Evolutionary conservation across 306 rosid species (phyloP).

Genomic region (Oxytropis ochrocephala): DNA sequence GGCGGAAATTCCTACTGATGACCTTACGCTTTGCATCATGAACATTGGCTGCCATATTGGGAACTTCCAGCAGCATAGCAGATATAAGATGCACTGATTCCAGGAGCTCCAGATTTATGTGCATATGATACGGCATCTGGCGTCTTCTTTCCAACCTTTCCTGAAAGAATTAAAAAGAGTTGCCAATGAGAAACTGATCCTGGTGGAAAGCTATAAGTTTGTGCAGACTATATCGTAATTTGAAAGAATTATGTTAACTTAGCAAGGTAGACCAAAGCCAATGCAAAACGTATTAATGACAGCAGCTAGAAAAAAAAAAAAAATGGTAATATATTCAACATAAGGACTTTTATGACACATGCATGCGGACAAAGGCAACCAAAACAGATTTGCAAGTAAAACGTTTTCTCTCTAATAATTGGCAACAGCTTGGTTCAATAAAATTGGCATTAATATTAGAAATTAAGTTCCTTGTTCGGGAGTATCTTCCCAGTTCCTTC

Average conservation of each 20-base stretch:
- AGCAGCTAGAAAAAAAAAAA: background rate
- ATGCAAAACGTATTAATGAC: background rate
- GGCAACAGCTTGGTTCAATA: background rate
- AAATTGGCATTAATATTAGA: background rate
- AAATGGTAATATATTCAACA: background rate
- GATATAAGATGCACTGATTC: conserved; percentile 88
- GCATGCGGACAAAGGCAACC: background rate
- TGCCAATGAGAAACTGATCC: background rate
- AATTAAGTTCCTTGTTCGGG: background rate
- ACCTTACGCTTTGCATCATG: conserved; percentile 73
- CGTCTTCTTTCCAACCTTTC: conserved; percentile 97
- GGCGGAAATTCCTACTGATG: conserved; percentile 75
- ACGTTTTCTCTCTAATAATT: too few species aligned
- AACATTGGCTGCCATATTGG: conserved; percentile 79
- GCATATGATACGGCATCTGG: conserved; percentile 99
- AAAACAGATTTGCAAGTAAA: background rate
- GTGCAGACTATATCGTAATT: background rate
- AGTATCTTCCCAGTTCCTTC: background rate
- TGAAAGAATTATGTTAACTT: background rate
- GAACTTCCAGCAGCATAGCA: conserved; percentile 97
- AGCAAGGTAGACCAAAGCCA: background rate
- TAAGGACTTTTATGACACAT: background rate
- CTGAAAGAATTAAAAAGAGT: conserved; percentile 33
- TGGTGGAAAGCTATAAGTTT: background rate
- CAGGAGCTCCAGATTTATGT: conserved; percentile 90